Percentiles rank a stretch among this genome's conserved stretches.
phyloP scores from a whole-genome alignment of 768 basidiomycete species.

The Lepiota brunneoincarnata region DNA sequence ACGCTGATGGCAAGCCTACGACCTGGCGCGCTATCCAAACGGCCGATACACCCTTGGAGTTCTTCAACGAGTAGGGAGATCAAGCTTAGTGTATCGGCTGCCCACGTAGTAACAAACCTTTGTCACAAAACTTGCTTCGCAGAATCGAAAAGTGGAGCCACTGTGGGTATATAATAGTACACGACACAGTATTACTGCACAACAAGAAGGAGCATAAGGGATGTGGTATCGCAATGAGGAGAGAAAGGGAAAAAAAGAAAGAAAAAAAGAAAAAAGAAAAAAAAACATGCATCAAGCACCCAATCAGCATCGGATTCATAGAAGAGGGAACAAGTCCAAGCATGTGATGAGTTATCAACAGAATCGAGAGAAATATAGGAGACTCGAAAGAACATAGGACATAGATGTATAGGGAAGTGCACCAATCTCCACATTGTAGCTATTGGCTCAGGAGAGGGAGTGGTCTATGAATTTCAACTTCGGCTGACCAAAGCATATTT shows the following conservation, averaged over 20 bases:
- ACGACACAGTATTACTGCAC: conserved; percentile 11
- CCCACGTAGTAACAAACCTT: not conserved
- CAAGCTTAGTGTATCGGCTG: conserved; percentile 1
- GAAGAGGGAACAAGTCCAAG: conserved; percentile 1
- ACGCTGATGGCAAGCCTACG: conserved; percentile 46
- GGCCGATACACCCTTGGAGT: conserved; percentile 54
- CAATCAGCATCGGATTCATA: conserved; percentile 10
- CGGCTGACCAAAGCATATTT: conserved; percentile 1
- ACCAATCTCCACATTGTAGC: not conserved
- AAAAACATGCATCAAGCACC: conserved; percentile 12
- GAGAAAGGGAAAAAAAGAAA: conserved; percentile 18
- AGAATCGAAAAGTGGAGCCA: conserved; percentile 7
- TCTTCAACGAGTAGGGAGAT: conserved; percentile 60
- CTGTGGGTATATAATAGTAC: conserved; percentile 18
- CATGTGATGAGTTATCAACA: conserved; percentile 1
- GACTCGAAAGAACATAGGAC: conserved; percentile 9
- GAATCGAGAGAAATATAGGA: conserved; percentile 11
- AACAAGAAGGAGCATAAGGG: too few species aligned
- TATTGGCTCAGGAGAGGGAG: not conserved
- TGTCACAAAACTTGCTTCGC: not conserved
- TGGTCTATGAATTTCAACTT: conserved; percentile 4
- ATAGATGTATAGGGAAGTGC: not conserved
- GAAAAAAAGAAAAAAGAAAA: conserved; percentile 17
- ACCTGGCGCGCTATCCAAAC: conserved; percentile 68
- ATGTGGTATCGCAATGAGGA: conserved; percentile 16